phyloP scores from a whole-genome alignment of 202 grass and related monocot species.

The Panicum hallii region DNA sequence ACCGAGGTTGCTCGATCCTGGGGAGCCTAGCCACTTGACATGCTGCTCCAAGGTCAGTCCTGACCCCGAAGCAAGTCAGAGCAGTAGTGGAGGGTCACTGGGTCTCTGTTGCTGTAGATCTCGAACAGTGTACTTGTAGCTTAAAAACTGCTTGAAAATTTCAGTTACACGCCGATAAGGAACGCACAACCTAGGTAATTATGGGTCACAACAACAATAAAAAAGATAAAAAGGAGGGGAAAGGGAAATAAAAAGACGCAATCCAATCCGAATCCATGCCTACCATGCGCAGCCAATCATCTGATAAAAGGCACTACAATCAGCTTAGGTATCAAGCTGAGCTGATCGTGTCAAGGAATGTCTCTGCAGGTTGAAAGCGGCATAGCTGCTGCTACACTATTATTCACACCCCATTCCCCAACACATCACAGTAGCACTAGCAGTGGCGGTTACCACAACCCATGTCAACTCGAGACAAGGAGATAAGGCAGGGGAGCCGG shows the following conservation, averaged over 20 bases:
- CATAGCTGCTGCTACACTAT: not conserved
- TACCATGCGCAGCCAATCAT: not conserved
- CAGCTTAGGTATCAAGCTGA: not conserved
- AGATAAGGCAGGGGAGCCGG: not conserved
- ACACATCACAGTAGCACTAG: not conserved
- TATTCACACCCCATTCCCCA: not conserved
- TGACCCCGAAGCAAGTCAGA: not conserved
- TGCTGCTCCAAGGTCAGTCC: not conserved
- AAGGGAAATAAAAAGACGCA: not conserved
- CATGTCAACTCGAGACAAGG: constrained; percentile 11
- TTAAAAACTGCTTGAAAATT: no score
- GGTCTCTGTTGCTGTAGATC: not conserved
- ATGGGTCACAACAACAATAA: not conserved
- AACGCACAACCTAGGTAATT: no score
- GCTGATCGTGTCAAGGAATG: not conserved
- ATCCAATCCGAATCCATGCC: not conserved
- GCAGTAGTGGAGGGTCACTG: not conserved
- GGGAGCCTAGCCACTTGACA: constrained; percentile 6
- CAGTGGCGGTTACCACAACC: no score
- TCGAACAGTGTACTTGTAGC: not conserved
- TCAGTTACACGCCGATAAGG: no score
- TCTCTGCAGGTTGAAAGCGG: not conserved
- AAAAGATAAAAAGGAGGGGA: not conserved
- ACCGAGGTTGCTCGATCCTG: not conserved
- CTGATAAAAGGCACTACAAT: not conserved